These are phyloP conservation scores for Tolypocladium ovalisporum DNA, from an alignment of 2,329 filamentous ascomycete species.

Conservation along the genomic window DNA sequence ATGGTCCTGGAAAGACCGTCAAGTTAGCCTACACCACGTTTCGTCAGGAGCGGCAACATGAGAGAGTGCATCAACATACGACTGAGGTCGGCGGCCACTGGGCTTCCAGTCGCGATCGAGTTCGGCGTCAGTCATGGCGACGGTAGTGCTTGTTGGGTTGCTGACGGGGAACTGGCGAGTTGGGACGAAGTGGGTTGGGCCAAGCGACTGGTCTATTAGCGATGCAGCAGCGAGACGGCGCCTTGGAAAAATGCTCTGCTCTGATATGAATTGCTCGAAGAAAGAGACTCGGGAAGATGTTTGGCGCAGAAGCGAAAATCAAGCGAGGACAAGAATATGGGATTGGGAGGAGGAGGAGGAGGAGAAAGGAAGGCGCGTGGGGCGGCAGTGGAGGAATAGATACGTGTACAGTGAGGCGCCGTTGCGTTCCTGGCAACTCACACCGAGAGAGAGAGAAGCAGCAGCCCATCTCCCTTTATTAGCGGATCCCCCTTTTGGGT, in stretches of 20 bases:
- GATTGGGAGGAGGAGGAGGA: not conserved
- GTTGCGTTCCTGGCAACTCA: not conserved
- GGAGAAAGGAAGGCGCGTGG: not conserved
- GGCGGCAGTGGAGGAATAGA: not conserved
- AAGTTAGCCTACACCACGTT: too few relatives aligned
- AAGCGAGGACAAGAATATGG: not conserved
- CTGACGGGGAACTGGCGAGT: not conserved
- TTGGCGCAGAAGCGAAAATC: not conserved
- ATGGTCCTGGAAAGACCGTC: slow-evolving; percentile 60
- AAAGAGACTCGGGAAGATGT: not conserved
- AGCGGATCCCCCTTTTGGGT: not conserved
- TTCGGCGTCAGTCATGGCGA: slow-evolving; percentile 49
- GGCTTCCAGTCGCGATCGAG: slow-evolving; percentile 73
- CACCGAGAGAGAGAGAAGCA: not conserved
- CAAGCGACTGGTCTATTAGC: not conserved
- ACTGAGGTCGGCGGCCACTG: slow-evolving; percentile 67
- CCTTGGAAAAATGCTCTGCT: not conserved
- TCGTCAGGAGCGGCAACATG: too few relatives aligned
- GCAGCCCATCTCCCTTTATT: not conserved
- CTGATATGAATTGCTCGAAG: not conserved
- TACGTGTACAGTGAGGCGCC: not conserved
- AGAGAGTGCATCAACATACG: slow-evolving; percentile 52
- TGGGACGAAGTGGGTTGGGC: not conserved
- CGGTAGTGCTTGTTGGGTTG: slow-evolving; percentile 4
- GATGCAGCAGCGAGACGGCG: not conserved